Evolutionary conservation across 805 yeast species (phyloP), one percentile per base, ranked within the genome.

Genomic region (Yarrowia divulgata): DNA sequence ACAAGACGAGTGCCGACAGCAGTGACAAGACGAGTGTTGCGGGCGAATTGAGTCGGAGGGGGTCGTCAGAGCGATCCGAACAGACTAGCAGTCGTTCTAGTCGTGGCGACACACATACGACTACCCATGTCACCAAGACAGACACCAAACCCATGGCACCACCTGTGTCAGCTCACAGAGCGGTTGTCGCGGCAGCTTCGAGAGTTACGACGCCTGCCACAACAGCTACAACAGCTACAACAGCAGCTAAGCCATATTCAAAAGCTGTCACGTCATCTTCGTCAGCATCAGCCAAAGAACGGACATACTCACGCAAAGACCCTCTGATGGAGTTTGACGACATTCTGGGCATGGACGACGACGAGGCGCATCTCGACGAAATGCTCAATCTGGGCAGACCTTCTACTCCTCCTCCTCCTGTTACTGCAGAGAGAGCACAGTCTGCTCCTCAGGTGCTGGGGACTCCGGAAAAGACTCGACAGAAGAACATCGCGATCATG

Each of bases 251-350:
- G 9, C 10, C 42, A 8, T 16, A 1, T 8, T 14, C n/a, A 40
- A n/a, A n/a, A n/a, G 9, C n/a, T 16, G n/a, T 18, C 18, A 7
- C 46, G 8, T 2, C 45, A 16, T 16, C 29, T 23, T 23, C 45
- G n/a, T 14, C 45, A 16, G 1, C 45, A 6, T 1, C 37, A 1
- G 10, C 37, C 37, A 18, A 9, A 9, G 48, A 42, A 2, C 12
- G 49, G 49, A 12, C 16, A 2, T 49, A 29, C 37, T 12, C 32
- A 3, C 37, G 54, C 18, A 50, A 50, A 50, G 55, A 54, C 13
- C 60, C 60, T 7, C 64, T 57, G 6, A 32, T 32, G 39, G 64
- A 57, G 1, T 57, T 57, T 57, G 49, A 29, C 16, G 64, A 57
- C 13, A 32, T 29, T 18, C 32, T 12, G 5, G 50, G 23, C 8